Conservation (phyloP, 805 yeast genomes). For the Nakazawaea wickerhamii region DNA sequence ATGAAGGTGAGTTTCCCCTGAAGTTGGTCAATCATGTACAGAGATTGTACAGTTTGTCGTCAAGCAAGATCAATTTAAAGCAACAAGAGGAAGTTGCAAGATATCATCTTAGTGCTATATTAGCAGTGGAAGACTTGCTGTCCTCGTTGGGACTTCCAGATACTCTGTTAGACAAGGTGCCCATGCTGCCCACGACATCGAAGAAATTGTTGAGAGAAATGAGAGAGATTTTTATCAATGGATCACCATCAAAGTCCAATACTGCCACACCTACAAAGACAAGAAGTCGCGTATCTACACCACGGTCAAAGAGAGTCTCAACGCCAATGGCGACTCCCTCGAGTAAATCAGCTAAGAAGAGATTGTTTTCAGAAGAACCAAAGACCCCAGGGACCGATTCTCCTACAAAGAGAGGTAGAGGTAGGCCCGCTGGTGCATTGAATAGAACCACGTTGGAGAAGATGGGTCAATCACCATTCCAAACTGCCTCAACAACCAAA, state of each 20-base stretch:
- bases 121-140: constrained; percentile 49
- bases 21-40: constrained; percentile 35
- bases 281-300: neutral
- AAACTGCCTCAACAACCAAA: constrained; percentile 1
- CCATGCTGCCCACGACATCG: constrained; percentile 32
- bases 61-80: constrained; percentile 45
- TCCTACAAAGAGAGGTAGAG: constrained; percentile 16
- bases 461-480: constrained; percentile 17
- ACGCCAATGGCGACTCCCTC: neutral
- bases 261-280: constrained; percentile 6
- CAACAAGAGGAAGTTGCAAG: constrained; percentile 59
- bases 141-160: constrained; percentile 39
- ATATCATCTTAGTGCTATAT: constrained; percentile 59
- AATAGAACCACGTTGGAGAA: constrained; percentile 22
- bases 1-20: constrained; percentile 35
- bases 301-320: neutral
- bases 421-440: constrained; percentile 19
- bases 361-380: constrained; percentile 4
- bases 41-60: constrained; percentile 44
- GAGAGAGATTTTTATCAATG: constrained; percentile 32
- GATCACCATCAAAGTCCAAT: constrained; percentile 16
- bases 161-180: constrained; percentile 48
- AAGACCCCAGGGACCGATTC: constrained; percentile 5
- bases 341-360: constrained; percentile 2
- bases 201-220: constrained; percentile 40